Percentiles rank a stretch among this genome's conserved stretches.
Conservation (phyloP, 2,329 filamentous ascomycete species). For the Lasiodiplodia theobromae region DNA sequence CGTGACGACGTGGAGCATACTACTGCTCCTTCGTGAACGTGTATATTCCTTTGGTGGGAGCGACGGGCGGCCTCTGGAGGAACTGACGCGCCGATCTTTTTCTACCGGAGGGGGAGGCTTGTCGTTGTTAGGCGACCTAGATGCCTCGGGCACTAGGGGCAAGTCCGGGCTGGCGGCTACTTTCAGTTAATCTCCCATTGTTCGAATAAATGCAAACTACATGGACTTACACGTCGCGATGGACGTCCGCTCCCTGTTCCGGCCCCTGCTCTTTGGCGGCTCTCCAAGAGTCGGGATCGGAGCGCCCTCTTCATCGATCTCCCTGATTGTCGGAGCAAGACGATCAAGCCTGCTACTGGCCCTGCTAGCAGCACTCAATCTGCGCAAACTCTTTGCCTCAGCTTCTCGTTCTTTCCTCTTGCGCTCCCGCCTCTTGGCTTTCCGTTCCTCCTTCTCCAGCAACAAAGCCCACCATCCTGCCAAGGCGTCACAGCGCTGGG, state of each 20-base stretch:
- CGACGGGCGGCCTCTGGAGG: slow-evolving; percentile 77
- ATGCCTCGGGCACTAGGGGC: slow-evolving; percentile 74
- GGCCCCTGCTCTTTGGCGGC: slow-evolving; percentile 73
- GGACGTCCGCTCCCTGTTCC: slow-evolving; percentile 73
- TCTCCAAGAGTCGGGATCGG: slow-evolving; percentile 58
- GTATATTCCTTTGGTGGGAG: slow-evolving; percentile 81
- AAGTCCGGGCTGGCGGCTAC: slow-evolving; percentile 64
- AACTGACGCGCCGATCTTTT: slow-evolving; percentile 76
- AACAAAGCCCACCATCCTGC: slow-evolving; percentile 96
- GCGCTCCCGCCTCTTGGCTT: slow-evolving; percentile 78
- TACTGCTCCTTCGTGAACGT: slow-evolving; percentile 77
- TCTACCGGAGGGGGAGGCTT: slow-evolving; percentile 74
- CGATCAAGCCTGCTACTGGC: slow-evolving; percentile 87
- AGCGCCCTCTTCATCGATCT: slow-evolving; percentile 77
- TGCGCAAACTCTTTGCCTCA: slow-evolving; percentile 78
- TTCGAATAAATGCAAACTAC: slow-evolving; percentile 35
- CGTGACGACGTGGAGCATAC: slow-evolving; percentile 85
- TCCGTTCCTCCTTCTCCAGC: slow-evolving; percentile 92
- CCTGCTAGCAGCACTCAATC: slow-evolving; percentile 88
- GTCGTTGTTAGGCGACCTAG: slow-evolving; percentile 47
- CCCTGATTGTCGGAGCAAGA: slow-evolving; percentile 76
- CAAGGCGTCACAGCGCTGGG: slow-evolving; percentile 86
- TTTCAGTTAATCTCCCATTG: slow-evolving; percentile 12
- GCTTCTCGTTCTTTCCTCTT: slow-evolving; percentile 86
- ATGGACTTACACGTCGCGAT: slow-evolving; percentile 40